phyloP scores from a whole-genome alignment of 2,329 filamentous ascomycete genomes.

The Venturia nashicola region DNA sequence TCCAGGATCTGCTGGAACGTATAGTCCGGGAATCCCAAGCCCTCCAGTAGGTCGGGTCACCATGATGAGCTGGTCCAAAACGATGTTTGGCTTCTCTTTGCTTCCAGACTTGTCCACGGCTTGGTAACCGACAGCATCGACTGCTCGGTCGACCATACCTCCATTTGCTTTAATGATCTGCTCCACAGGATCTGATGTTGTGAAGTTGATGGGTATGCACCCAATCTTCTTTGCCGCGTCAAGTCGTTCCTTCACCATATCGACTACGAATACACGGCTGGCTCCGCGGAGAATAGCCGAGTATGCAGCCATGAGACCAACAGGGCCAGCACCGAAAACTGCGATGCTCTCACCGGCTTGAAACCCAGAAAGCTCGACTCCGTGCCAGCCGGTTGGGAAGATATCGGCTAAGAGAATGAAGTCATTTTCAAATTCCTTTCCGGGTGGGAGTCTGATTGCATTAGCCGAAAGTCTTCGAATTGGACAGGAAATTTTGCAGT shows the following conservation, averaged over 20 bases:
- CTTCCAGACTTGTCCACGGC: slow-evolving; percentile 43
- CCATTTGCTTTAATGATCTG: slow-evolving; percentile 47
- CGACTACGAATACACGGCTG: slow-evolving; percentile 49
- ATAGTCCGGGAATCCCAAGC: slow-evolving; percentile 47
- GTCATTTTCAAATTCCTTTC: slow-evolving; percentile 49
- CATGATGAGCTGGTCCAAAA: slow-evolving; percentile 51
- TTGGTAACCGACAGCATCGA: slow-evolving; percentile 33
- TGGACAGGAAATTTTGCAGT: too few species aligned
- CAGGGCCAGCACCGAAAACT: slow-evolving; percentile 40
- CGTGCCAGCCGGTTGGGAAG: slow-evolving; percentile 42
- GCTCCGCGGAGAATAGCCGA: slow-evolving; percentile 49
- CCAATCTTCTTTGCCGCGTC: slow-evolving; percentile 49
- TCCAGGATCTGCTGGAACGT: slow-evolving; percentile 44
- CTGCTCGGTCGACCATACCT: slow-evolving; percentile 50
- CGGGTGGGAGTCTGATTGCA: slow-evolving; percentile 35
- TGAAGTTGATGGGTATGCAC: slow-evolving; percentile 48
- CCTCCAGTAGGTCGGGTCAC: slow-evolving; percentile 51
- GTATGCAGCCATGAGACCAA: slow-evolving; percentile 66
- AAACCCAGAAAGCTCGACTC: slow-evolving; percentile 37
- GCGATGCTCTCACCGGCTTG: slow-evolving; percentile 33
- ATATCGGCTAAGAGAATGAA: slow-evolving; percentile 42
- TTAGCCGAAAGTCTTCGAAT: background rate
- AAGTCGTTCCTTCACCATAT: slow-evolving; percentile 48
- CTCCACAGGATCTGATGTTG: slow-evolving; percentile 45
- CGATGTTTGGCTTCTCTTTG: slow-evolving; percentile 49